These are phyloP conservation scores for Plasmodium sp. DNA, from an alignment of 169 alveolate genomes.

Conservation along the genomic window DNA sequence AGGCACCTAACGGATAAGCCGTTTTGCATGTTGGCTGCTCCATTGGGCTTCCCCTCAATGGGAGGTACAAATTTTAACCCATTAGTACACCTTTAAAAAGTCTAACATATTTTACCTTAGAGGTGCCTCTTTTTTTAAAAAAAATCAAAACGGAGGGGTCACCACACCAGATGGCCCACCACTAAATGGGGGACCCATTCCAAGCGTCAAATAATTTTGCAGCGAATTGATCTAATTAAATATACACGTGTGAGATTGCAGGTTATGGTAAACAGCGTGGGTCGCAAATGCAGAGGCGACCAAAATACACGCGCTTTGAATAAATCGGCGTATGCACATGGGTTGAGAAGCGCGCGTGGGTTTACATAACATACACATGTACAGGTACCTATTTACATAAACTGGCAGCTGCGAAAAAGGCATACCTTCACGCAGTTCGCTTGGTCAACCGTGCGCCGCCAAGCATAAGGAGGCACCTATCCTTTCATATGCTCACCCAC, in stretches of 20 bases:
- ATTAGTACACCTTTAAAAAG: not conserved
- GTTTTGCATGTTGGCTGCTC: not conserved
- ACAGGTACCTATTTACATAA: not conserved
- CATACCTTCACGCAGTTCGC: not conserved
- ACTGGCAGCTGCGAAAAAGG: not conserved
- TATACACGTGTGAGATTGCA: not conserved
- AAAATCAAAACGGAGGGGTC: not conserved
- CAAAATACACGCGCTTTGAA: not conserved
- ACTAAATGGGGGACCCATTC: not conserved
- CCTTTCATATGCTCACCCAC: not conserved
- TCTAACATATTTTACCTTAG: not conserved
- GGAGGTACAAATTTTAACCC: not conserved
- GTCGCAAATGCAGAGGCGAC: not conserved
- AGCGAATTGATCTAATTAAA: slow-evolving; percentile 1
- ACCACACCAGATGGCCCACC: not conserved
- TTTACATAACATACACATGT: not conserved
- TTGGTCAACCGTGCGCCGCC: not conserved
- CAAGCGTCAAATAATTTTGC: not conserved
- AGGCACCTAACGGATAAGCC: not conserved
- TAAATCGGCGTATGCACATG: not conserved
- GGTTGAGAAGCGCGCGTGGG: not conserved
- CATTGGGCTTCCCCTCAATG: not conserved
- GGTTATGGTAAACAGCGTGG: not conserved
- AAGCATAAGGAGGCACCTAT: not conserved
- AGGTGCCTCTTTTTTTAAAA: not conserved